Percentiles rank a stretch among this genome's conserved stretches.
phyloP scores from a whole-genome alignment of 1,284 basidiomycete species.

The Cutaneotrichosporon curvatum region DNA sequence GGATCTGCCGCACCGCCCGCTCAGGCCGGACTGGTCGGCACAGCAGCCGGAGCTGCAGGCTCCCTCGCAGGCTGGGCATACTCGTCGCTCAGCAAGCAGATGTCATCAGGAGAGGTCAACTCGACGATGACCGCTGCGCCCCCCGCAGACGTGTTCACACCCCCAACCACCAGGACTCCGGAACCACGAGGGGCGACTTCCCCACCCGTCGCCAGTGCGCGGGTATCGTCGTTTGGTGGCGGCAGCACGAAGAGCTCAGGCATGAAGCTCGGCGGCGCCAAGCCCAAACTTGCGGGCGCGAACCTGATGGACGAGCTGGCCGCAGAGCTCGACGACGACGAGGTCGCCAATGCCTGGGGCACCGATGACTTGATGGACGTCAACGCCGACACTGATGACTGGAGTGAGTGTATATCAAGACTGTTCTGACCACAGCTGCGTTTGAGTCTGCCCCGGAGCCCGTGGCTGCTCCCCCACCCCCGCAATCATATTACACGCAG shows the following conservation, averaged over 20 bases:
- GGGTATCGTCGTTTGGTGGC: neutral
- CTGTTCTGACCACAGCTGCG: conserved; percentile 56
- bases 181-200: too few species aligned
- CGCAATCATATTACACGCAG: conserved; percentile 32
- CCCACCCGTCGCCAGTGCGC: conserved; percentile 14
- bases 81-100: conserved; percentile 73
- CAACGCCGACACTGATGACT: conserved; percentile 72
- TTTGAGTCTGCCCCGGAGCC: conserved; percentile 62
- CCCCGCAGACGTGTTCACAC: too few species aligned
- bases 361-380: conserved; percentile 61
- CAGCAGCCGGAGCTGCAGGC: conserved; percentile 80
- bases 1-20: neutral
- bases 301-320: conserved; percentile 55
- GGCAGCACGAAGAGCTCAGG: conserved; percentile 33
- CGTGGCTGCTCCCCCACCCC: conserved; percentile 31
- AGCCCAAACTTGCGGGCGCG: conserved; percentile 5
- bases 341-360: conserved; percentile 58
- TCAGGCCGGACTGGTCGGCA: conserved; percentile 60
- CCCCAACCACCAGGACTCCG: too few species aligned
- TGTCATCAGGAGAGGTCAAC: conserved; percentile 64
- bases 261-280: conserved; percentile 61
- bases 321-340: conserved; percentile 50
- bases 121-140: conserved; percentile 51
- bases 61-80: conserved; percentile 91
- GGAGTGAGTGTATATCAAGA: too few species aligned